Evolutionary conservation across 768 basidiomycete genomes (phyloP).

Genomic region (Termitomyces bulborhizus): DNA sequence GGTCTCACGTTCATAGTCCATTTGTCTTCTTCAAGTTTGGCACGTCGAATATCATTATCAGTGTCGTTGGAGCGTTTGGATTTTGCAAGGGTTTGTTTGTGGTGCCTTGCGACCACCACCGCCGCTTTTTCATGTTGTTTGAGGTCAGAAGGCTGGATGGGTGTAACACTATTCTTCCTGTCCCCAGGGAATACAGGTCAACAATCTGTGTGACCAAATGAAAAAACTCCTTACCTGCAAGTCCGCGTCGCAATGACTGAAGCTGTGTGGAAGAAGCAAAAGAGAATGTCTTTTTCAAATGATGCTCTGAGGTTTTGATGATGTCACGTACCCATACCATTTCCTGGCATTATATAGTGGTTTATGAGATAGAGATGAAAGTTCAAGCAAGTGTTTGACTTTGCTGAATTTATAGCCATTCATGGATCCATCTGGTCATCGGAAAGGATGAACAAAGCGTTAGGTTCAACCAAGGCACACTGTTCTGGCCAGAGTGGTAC

Average conservation of each 20-base stretch:
- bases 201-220: too few relatives aligned
- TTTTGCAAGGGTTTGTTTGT: neutral
- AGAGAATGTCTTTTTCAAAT: neutral
- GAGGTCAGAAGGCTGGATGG: neutral
- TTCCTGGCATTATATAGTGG: neutral
- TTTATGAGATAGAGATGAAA: too few relatives aligned
- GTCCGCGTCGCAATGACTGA: too few relatives aligned
- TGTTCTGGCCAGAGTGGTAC: too few relatives aligned
- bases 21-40: conserved; percentile 13
- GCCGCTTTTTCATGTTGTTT: neutral
- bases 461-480: too few relatives aligned
- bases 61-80: neutral
- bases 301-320: neutral
- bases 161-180: neutral
- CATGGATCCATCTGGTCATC: too few relatives aligned
- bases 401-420: neutral
- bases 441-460: too few relatives aligned
- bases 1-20: conserved; percentile 16
- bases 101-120: neutral
- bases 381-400: neutral
- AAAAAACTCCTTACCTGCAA: neutral
- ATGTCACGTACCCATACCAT: neutral
- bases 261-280: neutral
- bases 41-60: neutral
- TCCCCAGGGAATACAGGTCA: neutral